Evolutionary conservation across 73 alveolate species (phyloP), one percentile per base, ranked within the genome.

Genomic region (Paramecium sonneborni): DNA sequence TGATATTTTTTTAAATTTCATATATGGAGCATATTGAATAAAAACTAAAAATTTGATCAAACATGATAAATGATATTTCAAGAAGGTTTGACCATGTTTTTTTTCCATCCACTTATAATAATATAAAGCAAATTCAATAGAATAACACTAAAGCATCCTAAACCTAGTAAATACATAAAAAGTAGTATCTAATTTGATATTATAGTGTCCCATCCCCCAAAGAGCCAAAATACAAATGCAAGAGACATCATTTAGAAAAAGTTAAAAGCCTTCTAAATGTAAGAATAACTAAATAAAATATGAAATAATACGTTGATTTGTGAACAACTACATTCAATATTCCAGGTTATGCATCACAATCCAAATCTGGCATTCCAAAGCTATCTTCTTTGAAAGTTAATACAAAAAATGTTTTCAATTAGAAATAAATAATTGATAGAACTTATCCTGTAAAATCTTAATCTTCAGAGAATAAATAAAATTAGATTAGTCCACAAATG

Each of bases 301-400:
- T 6, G 7, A 26, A 26, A 62, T 26, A 0, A 4, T 62, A 30
- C 44, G 44, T 32, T 30, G 44, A 62, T 26, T 32, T 62, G 1
- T 62, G 48, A 5, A 26, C 44, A 0, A 62, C 23, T 23, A 62
- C 84, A 72, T 72, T 72, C 8, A 72, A 6, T 15, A 72, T 72
- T 34, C 57, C 52, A 0, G 90, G 90, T 6, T 79, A 39, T n/a
- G 90, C 90, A 39, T 46, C 90, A 41, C 90, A 43, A 43, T 79
- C 90, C 8, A 79, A 43, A 10, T 79, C 90, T 11, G 34, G 15
- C 69, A 39, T 79, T 12, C 90, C 90, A 79, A 79, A 79, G 18
- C 48, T 43, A 5, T 41, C 44, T 44, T 79, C 90, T 14, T 41
- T 79, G 20, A 79, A 79, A n/a, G 8, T 79, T 9, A 79, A 6